phyloP scores from a whole-genome alignment of 768 basidiomycete species.

The Hemileccinum rubropunctum region DNA sequence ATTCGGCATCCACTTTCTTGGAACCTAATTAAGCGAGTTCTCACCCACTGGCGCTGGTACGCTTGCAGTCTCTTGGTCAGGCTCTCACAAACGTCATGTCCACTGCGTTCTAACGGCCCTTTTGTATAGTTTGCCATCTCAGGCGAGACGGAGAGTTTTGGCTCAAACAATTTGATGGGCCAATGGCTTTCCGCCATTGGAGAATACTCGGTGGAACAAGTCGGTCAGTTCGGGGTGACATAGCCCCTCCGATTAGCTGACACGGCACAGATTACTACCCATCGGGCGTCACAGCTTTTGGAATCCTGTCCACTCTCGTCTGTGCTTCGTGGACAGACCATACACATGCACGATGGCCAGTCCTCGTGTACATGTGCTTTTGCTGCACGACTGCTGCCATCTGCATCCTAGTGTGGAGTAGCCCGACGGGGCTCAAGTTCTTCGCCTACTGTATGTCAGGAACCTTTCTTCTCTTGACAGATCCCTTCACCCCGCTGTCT shows the following conservation, averaged over 20 bases:
- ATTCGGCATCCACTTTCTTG: constrained; percentile 44
- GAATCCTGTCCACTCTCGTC: constrained; percentile 58
- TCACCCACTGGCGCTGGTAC: constrained; percentile 67
- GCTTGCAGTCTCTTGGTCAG: constrained; percentile 59
- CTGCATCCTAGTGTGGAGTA: constrained; percentile 60
- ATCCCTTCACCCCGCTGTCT: background rate
- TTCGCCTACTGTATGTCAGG: constrained; percentile 64
- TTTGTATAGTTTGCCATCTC: constrained; percentile 56
- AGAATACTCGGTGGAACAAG: constrained; percentile 61
- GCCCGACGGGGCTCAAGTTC: constrained; percentile 62
- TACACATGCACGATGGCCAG: constrained; percentile 56
- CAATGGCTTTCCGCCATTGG: constrained; percentile 65
- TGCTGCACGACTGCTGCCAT: constrained; percentile 52
- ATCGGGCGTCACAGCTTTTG: constrained; percentile 62
- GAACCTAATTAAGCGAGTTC: constrained; percentile 44
- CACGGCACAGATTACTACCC: constrained; percentile 51
- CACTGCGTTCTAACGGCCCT: background rate
- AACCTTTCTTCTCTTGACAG: background rate
- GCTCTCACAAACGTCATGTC: constrained; percentile 9
- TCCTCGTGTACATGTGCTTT: constrained; percentile 61
- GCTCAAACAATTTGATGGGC: constrained; percentile 71
- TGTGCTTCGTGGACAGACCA: constrained; percentile 65
- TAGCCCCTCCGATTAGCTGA: background rate
- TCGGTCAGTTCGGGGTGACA: constrained; percentile 35
- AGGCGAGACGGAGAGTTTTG: constrained; percentile 66